Percentiles rank a stretch among this genome's conserved stretches.
These are phyloP conservation scores for Nannizziopsis arthrosporioides DNA, from an alignment of 2,329 filamentous ascomycete genomes.

Conservation along the genomic window DNA sequence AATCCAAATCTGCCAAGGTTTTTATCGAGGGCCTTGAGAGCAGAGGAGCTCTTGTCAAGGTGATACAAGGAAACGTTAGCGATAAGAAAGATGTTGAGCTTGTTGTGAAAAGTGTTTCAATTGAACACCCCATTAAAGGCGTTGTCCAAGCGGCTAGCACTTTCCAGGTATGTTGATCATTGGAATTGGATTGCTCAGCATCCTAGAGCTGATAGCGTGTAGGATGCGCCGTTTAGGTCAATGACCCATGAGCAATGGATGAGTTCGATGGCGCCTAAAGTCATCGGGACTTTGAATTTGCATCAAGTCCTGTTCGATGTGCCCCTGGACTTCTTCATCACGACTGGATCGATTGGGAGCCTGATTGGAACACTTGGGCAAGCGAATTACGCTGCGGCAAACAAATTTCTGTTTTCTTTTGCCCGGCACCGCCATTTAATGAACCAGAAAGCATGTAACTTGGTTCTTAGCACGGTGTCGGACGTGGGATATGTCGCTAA, in stretches of 20 bases:
- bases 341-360: constrained; percentile 9
- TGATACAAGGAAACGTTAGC: not conserved
- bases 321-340: constrained; percentile 19
- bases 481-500: constrained; percentile 3
- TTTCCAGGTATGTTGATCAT: not conserved
- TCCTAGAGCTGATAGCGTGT: not conserved
- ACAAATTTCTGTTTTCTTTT: constrained; percentile 14
- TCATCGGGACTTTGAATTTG: constrained; percentile 18
- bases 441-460: not conserved
- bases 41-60: not conserved
- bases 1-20: not conserved
- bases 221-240: constrained; percentile 21
- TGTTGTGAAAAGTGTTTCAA: not conserved
- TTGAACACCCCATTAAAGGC: constrained; percentile 11
- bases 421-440: not conserved
- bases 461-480: not conserved
- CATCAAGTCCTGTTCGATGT: constrained; percentile 11
- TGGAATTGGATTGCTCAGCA: not conserved
- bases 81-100: not conserved
- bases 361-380: constrained; percentile 11
- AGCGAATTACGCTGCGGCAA: constrained; percentile 13
- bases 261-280: constrained; percentile 22
- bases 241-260: constrained; percentile 19
- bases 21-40: not conserved
- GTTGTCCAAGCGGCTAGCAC: constrained; percentile 15